Evolutionary conservation across 495 filamentous ascomycete genomes (phyloP).

Genomic region (Arthonia radiata): DNA sequence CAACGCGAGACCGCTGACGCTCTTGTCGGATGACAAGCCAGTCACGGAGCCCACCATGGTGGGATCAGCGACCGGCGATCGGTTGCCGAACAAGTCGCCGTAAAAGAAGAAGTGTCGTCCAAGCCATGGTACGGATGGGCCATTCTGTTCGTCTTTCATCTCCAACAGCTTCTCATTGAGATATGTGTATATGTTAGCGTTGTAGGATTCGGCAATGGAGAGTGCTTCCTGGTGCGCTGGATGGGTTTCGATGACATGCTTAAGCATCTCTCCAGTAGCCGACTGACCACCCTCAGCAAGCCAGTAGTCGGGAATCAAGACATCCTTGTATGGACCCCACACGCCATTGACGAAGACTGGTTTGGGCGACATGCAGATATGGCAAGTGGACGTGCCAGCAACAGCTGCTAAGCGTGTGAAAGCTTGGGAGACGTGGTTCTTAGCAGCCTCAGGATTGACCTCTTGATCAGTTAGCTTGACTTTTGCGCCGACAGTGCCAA

Average conservation of each 20-base stretch:
- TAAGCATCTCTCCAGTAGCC: constrained; percentile 80
- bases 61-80: constrained; percentile 75
- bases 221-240: constrained; percentile 57
- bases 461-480: constrained; percentile 40
- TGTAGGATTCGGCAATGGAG: constrained; percentile 49
- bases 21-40: constrained; percentile 63
- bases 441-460: constrained; percentile 29
- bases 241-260: constrained; percentile 83
- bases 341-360: constrained; percentile 83
- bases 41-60: constrained; percentile 76
- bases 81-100: constrained; percentile 93
- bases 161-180: constrained; percentile 70
- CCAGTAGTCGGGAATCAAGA: constrained; percentile 75
- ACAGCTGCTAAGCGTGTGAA: constrained; percentile 87
- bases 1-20: constrained; percentile 61
- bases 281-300: constrained; percentile 92
- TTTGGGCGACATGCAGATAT: constrained; percentile 79
- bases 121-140: constrained; percentile 59
- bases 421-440: constrained; percentile 70
- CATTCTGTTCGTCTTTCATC: constrained; percentile 36
- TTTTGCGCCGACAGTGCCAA: constrained; percentile 93
- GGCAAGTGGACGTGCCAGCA: constrained; percentile 89
- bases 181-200: constrained; percentile 77
- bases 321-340: constrained; percentile 91
- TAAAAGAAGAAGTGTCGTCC: constrained; percentile 94